phyloP scores from a whole-genome alignment of 768 basidiomycete species.

The Tephrocybe sp. region DNA sequence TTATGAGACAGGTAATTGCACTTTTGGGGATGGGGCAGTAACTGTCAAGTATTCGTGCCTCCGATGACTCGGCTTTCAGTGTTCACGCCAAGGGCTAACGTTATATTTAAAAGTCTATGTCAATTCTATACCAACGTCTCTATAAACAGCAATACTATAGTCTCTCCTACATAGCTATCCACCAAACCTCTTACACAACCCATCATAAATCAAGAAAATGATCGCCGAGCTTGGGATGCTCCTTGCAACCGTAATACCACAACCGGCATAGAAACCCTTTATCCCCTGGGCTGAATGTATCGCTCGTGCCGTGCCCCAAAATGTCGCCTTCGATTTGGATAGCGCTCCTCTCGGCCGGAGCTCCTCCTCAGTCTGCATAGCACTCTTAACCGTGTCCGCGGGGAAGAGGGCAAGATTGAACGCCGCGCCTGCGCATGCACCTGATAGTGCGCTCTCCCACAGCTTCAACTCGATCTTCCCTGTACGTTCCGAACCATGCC shows the following conservation, averaged over 20 bases:
- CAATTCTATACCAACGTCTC: no score
- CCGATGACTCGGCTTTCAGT: no score
- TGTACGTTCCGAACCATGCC: not conserved
- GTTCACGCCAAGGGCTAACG: no score
- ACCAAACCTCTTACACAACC: slow-evolving; percentile 45
- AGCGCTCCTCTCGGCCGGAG: slow-evolving; percentile 45
- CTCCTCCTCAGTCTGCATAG: slow-evolving; percentile 93
- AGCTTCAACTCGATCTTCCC: slow-evolving; percentile 45
- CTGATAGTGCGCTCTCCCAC: slow-evolving; percentile 83
- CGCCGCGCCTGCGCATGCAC: slow-evolving; percentile 80
- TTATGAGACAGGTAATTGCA: no score
- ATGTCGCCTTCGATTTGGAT: slow-evolving; percentile 35
- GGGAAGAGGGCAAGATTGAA: slow-evolving; percentile 93
- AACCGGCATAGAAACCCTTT: slow-evolving; percentile 80
- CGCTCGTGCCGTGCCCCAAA: slow-evolving; percentile 56
- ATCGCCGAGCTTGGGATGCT: slow-evolving; percentile 84
- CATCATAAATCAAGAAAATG: slow-evolving; percentile 88
- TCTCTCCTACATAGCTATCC: no score
- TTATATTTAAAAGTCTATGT: no score
- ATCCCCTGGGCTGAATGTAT: slow-evolving; percentile 77
- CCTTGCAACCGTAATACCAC: slow-evolving; percentile 81
- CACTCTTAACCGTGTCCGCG: slow-evolving; percentile 91
- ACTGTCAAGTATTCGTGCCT: no score
- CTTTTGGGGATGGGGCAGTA: no score
- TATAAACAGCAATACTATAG: slow-evolving; percentile 22